A percentile compares a stretch with the other conserved stretches of the same genome.
Conservation (phyloP, 2,329 filamentous ascomycete species). For the Pezicula neosporulosa region DNA sequence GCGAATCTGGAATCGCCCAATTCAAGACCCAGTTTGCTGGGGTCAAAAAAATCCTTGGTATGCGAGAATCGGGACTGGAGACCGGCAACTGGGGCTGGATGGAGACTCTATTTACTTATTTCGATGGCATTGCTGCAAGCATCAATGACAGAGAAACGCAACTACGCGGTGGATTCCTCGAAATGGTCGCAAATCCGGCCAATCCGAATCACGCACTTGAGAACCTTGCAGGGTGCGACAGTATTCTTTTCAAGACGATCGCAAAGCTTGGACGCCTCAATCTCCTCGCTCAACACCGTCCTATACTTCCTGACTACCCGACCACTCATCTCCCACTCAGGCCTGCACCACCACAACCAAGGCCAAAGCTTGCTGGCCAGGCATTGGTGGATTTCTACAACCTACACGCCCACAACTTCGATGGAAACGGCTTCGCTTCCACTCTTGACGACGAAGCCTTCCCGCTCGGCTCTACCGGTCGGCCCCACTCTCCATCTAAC, state of each 20-base stretch:
- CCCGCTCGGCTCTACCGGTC: constrained; percentile 23
- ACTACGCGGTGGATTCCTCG: constrained; percentile 59
- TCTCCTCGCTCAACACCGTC: constrained; percentile 69
- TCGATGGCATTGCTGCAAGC: constrained; percentile 87
- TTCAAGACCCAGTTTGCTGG: constrained; percentile 93
- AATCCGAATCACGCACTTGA: constrained; percentile 59
- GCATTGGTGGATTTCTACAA: constrained; percentile 46
- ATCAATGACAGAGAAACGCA: constrained; percentile 91
- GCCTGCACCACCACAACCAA: constrained; percentile 24
- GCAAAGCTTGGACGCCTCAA: constrained; percentile 81
- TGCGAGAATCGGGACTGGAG: constrained; percentile 62
- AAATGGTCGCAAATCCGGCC: constrained; percentile 60
- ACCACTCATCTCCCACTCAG: constrained; percentile 21
- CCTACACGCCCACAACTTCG: constrained; percentile 54
- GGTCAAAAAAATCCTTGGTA: constrained; percentile 81
- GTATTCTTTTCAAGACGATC: constrained; percentile 81
- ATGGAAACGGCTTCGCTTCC: constrained; percentile 63
- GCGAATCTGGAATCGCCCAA: constrained; percentile 87
- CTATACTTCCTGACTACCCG: constrained; percentile 45
- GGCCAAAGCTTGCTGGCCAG: constrained; percentile 36
- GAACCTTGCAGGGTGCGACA: constrained; percentile 84
- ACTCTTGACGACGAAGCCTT: constrained; percentile 52
- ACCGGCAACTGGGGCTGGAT: constrained; percentile 79
- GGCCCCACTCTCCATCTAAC: constrained; percentile 38
- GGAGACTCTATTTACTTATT: constrained; percentile 89